Evolutionary conservation across 345 rosid genomes (phyloP).

Genomic region (Hirschfeldia incana): DNA sequence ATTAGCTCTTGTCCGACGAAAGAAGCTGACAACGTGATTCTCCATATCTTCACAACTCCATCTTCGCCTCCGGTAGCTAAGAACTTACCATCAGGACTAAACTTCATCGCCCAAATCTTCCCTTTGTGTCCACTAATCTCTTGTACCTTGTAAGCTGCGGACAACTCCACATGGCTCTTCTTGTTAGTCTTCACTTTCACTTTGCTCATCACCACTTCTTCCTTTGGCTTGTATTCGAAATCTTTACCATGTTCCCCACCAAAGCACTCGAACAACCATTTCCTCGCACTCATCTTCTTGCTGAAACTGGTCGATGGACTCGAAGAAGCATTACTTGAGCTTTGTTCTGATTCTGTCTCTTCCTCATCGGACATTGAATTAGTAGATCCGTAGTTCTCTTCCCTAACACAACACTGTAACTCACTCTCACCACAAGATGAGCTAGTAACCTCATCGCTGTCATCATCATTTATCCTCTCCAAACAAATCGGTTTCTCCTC

Average conservation of each 20-base stretch:
- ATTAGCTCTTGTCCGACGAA: slow-evolving; percentile 35
- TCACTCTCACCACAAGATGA: slow-evolving; percentile 33
- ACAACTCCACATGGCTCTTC: slow-evolving; percentile 68
- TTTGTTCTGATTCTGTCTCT: slow-evolving; percentile 20
- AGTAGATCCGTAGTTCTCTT: slow-evolving; percentile 44
- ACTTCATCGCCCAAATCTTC: slow-evolving; percentile 71
- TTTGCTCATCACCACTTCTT: slow-evolving; percentile 33
- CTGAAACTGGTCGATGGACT: slow-evolving; percentile 25
- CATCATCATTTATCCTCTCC: slow-evolving; percentile 48
- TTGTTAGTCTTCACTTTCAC: slow-evolving; percentile 59
- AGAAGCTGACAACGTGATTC: slow-evolving; percentile 44
- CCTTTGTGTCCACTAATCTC: slow-evolving; percentile 80
- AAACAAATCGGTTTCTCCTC: slow-evolving; percentile 7
- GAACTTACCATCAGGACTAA: slow-evolving; percentile 78
- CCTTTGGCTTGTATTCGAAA: slow-evolving; percentile 13
- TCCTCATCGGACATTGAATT: slow-evolving; percentile 51
- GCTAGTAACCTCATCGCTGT: slow-evolving; percentile 51
- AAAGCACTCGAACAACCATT: slow-evolving; percentile 59
- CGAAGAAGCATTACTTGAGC: background rate
- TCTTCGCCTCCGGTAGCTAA: slow-evolving; percentile 91
- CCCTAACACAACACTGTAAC: slow-evolving; percentile 40
- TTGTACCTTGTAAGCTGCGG: slow-evolving; percentile 59
- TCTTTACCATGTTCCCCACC: background rate
- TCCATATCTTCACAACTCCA: slow-evolving; percentile 75
- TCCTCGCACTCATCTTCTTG: slow-evolving; percentile 40